These are phyloP conservation scores for Monosporascus sp. DNA, from an alignment of 2,329 filamentous ascomycete genomes.

Conservation along the genomic window DNA sequence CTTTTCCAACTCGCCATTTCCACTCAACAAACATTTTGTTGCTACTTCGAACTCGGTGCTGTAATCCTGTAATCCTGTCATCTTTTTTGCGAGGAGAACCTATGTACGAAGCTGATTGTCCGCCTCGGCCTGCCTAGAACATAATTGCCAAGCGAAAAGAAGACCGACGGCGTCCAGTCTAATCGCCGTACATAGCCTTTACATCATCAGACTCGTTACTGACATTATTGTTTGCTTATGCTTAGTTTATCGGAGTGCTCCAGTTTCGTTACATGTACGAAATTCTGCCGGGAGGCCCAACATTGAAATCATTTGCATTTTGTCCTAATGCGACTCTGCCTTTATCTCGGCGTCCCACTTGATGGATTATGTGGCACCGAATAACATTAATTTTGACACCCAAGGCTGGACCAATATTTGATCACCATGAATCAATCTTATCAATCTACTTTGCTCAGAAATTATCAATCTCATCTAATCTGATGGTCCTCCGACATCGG, in stretches of 20 bases:
- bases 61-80: not conserved
- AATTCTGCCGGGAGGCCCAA: not conserved
- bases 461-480: constrained; percentile 24
- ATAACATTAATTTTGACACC: not conserved
- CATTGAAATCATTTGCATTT: not conserved
- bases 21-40: too few species aligned
- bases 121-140: too few species aligned
- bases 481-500: constrained; percentile 12
- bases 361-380: not conserved
- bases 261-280: not conserved
- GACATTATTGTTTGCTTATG: not conserved
- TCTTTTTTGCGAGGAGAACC: too few species aligned
- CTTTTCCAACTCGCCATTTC: too few species aligned
- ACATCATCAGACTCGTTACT: not conserved
- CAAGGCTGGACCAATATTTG: not conserved
- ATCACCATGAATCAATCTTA: constrained; percentile 17
- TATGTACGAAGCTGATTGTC: too few species aligned
- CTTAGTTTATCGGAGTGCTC: not conserved
- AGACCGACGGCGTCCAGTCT: too few species aligned
- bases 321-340: not conserved
- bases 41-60: too few species aligned
- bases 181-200: not conserved
- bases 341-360: not conserved
- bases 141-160: not conserved
- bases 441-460: constrained; percentile 17